Evolutionary conservation across 805 yeast species (phyloP).

Genomic region (Saccharomycopsis babjevae): DNA sequence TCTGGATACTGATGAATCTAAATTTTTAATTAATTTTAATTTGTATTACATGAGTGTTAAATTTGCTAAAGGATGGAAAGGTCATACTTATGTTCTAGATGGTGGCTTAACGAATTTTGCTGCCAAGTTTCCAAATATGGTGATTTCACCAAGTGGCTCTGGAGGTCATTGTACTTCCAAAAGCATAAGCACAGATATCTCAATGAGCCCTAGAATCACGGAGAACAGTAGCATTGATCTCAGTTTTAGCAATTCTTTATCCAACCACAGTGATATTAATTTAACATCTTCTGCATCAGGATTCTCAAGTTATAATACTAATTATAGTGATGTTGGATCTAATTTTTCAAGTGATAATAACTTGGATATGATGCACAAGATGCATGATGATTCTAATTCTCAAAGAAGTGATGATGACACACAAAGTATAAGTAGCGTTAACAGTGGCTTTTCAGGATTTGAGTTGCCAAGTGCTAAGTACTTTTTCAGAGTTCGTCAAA

Average conservation of each 20-base stretch:
- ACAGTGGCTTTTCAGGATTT: constrained; percentile 33
- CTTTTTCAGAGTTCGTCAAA: constrained; percentile 40
- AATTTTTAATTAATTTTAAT: constrained; percentile 30
- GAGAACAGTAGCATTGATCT: not conserved
- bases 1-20: constrained; percentile 38
- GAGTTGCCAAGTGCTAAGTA: constrained; percentile 36
- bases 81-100: constrained; percentile 34
- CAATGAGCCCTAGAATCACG: not conserved
- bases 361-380: not conserved
- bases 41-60: not conserved
- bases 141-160: constrained; percentile 17
- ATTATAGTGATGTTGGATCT: not conserved
- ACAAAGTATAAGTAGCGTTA: constrained; percentile 6
- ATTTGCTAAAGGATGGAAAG: constrained; percentile 25
- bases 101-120: constrained; percentile 33
- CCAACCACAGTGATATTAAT: not conserved
- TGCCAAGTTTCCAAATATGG: constrained; percentile 21
- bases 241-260: not conserved
- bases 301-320: not conserved
- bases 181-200: constrained; percentile 4
- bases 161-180: not conserved
- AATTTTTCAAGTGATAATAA: not conserved
- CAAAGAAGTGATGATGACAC: not conserved
- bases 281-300: not conserved
- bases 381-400: not conserved